Evolutionary conservation across 495 filamentous ascomycete species (phyloP), one percentile per base, ranked within the genome.

Genomic region (Pseudevernia furfuracea): DNA sequence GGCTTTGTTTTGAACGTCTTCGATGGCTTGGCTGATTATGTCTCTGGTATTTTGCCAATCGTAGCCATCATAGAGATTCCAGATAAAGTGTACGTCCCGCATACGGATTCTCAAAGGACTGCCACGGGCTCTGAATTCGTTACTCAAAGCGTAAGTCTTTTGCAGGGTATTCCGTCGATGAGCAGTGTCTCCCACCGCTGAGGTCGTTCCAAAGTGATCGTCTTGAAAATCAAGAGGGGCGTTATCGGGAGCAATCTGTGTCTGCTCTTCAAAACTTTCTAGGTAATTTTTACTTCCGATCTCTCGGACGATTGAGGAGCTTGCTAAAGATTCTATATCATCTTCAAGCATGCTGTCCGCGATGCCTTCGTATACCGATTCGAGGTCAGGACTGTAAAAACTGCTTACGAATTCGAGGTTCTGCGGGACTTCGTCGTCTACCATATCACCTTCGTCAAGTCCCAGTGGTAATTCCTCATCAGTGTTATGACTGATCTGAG

Each of bases 51-150:
- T 79, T 68, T 85, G 85, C 95, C 95, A 99, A 74, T 99, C 95
- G 71, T 96, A 99, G 9, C 95, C 95, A 76, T 99, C 95, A 72
- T 91, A 96, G 3, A 99, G 78, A 72, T 99, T 96, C 95, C 95
- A 99, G 66, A 97, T 96, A 56, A 96, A 78, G 72, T 97, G 90
- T 19, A 95, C 85, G 73, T 96, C 91, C 7, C 90, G 85, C 21
- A 97, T 81, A 39, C 84, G 82, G 12, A 97, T 78, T 64, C 85
- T 84, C 30, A 97, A 78, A 19, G 94, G 93, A 67, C 87, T 89
- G 58, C 78, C 75, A 37, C 78, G 79, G n/a, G 86, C 73, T 66
- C 86, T 87, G 14, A 76, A 72, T 41, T 86, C 82, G 64, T 88
- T 85, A 12, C 79, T 75, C 15, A 83, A 77, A 37, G 87, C 86